Evolutionary conservation across 495 filamentous ascomycete genomes (phyloP).

Genomic region (Hypoxylon rickii): DNA sequence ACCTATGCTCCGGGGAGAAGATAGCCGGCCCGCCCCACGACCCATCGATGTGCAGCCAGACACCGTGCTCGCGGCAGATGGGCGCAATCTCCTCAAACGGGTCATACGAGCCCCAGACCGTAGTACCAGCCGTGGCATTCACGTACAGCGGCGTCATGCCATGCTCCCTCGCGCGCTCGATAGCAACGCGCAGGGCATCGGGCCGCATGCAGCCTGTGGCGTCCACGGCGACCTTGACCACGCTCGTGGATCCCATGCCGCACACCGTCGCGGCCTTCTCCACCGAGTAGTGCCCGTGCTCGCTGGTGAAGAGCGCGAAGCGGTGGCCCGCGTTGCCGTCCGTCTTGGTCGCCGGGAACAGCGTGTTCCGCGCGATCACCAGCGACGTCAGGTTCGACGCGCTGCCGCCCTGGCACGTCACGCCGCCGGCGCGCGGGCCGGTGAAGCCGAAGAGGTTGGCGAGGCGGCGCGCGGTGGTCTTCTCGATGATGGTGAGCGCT

Average conservation of each 20-base stretch:
- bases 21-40: slow-evolving; percentile 86
- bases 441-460: slow-evolving; percentile 77
- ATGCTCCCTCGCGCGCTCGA: slow-evolving; percentile 61
- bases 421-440: slow-evolving; percentile 75
- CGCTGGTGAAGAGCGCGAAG: slow-evolving; percentile 87
- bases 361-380: slow-evolving; percentile 84
- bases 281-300: slow-evolving; percentile 91
- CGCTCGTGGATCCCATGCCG: slow-evolving; percentile 76
- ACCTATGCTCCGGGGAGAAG: slow-evolving; percentile 68
- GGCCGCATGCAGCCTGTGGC: slow-evolving; percentile 70
- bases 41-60: slow-evolving; percentile 93
- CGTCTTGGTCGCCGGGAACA: slow-evolving; percentile 76
- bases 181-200: slow-evolving; percentile 61
- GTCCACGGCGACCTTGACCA: slow-evolving; percentile 78
- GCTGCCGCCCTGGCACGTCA: slow-evolving; percentile 85
- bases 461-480: slow-evolving; percentile 68
- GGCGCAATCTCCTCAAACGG: slow-evolving; percentile 72
- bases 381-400: slow-evolving; percentile 86
- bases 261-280: slow-evolving; percentile 89
- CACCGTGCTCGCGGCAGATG: slow-evolving; percentile 68
- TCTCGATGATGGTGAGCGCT: slow-evolving; percentile 83
- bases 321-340: slow-evolving; percentile 65
- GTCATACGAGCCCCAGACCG: slow-evolving; percentile 89
- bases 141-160: slow-evolving; percentile 89
- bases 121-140: slow-evolving; percentile 94